A percentile compares a stretch with the other conserved stretches of the same genome.
phyloP scores from a whole-genome alignment of 768 basidiomycete species.

The Tricholoma bakamatsutake region DNA sequence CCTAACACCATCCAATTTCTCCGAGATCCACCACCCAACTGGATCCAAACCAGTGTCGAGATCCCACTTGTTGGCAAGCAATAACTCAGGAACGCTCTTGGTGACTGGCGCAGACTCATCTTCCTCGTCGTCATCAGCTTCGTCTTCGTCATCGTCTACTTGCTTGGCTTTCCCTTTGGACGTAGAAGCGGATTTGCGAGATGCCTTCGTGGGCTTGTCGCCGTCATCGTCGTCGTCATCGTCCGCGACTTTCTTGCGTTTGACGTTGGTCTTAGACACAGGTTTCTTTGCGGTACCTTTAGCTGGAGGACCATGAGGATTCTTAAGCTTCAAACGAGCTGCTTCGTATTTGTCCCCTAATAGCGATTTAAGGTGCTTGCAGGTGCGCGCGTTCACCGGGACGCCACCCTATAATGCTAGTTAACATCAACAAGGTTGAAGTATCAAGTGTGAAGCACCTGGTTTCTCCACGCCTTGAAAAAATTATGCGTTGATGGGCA shows the following conservation, averaged over 20 bases:
- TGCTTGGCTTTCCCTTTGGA: conserved; percentile 18
- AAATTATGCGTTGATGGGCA: background rate
- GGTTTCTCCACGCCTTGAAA: conserved; percentile 28
- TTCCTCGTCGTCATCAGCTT: conserved; percentile 27
- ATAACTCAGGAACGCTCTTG: conserved; percentile 37
- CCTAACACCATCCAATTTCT: conserved; percentile 60
- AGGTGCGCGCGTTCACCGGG: conserved; percentile 42
- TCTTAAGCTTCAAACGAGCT: conserved; percentile 38
- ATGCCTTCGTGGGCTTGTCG: conserved; percentile 8
- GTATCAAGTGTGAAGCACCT: conserved; percentile 10
- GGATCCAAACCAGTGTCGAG: conserved; percentile 47
- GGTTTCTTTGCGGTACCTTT: conserved; percentile 20
- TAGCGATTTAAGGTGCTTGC: conserved; percentile 40
- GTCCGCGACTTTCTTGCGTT: conserved; percentile 14
- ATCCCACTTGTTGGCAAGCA: conserved; percentile 56
- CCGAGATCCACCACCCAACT: conserved; percentile 56
- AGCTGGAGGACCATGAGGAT: conserved; percentile 27
- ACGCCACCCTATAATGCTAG: conserved; percentile 17
- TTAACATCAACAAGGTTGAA: background rate
- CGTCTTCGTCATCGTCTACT: conserved; percentile 19
- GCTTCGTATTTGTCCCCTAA: conserved; percentile 43
- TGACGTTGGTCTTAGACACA: conserved; percentile 11
- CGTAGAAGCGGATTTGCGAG: conserved; percentile 9
- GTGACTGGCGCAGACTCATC: conserved; percentile 19
- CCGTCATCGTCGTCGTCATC: conserved; percentile 14